Percentiles rank a stretch among this genome's conserved stretches.
phyloP scores from a whole-genome alignment of 768 basidiomycete species.

The Trametes gibbosa region DNA sequence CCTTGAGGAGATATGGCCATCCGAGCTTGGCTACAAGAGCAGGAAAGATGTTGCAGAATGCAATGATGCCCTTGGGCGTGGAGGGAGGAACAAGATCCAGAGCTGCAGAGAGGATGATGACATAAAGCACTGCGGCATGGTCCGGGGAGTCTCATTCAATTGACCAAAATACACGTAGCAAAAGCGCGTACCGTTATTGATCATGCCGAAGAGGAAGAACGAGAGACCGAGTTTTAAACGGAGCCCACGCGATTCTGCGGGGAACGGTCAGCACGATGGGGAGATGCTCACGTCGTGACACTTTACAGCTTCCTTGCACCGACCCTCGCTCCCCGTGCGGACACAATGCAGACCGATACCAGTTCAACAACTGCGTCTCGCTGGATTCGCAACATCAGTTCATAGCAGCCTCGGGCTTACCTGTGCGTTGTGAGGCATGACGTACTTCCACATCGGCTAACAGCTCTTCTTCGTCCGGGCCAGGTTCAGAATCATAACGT shows the following conservation, averaged over 20 bases:
- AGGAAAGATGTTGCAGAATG: slow-evolving; percentile 93
- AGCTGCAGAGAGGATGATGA: slow-evolving; percentile 94
- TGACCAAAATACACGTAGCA: not conserved
- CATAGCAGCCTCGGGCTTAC: not conserved
- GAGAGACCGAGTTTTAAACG: slow-evolving; percentile 48
- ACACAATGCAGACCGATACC: not conserved
- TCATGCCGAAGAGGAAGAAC: slow-evolving; percentile 89
- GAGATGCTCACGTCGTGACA: not conserved
- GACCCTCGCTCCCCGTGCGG: not conserved
- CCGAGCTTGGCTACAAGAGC: slow-evolving; percentile 83
- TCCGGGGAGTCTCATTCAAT: not conserved
- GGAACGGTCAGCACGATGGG: not conserved
- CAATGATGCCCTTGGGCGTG: slow-evolving; percentile 92
- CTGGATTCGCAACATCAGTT: not conserved
- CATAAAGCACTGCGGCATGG: slow-evolving; percentile 71
- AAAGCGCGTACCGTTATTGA: slow-evolving; percentile 75
- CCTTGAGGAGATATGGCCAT: slow-evolving; percentile 90
- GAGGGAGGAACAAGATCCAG: slow-evolving; percentile 89
- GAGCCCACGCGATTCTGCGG: slow-evolving; percentile 14
- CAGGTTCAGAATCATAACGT: not conserved
- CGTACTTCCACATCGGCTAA: not conserved
- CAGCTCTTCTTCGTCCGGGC: not conserved
- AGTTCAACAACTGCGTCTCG: too few species aligned
- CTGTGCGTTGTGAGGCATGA: not conserved
- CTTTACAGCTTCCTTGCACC: not conserved